Evolutionary conservation across 1,139 yeast genomes (phyloP).

Genomic region (Yamadazyma atlantica): DNA sequence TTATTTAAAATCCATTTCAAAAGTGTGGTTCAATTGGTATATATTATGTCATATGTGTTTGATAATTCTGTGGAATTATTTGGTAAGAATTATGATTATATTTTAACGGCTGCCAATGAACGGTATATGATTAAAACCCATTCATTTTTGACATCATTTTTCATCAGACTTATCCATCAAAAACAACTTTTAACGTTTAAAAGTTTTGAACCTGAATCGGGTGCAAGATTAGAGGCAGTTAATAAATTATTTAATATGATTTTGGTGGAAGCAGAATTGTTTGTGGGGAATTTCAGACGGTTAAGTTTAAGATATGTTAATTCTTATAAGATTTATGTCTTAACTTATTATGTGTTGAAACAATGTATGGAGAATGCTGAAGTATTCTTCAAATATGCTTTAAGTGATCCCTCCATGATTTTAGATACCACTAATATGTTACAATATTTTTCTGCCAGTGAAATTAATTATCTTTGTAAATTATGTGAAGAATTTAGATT

Average conservation of each 20-base stretch:
- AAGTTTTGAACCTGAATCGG: slow-evolving; percentile 20
- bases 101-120: slow-evolving; percentile 41
- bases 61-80: slow-evolving; percentile 46
- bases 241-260: slow-evolving; percentile 37
- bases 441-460: slow-evolving; percentile 38
- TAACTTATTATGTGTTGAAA: slow-evolving; percentile 41
- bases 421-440: slow-evolving; percentile 44
- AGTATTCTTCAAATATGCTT: slow-evolving; percentile 33
- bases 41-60: slow-evolving; percentile 45
- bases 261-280: slow-evolving; percentile 42
- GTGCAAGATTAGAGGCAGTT: slow-evolving; percentile 32
- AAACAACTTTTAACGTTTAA: slow-evolving; percentile 34
- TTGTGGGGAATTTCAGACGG: slow-evolving; percentile 44
- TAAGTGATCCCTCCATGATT: slow-evolving; percentile 28
- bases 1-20: slow-evolving; percentile 44
- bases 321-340: slow-evolving; percentile 43
- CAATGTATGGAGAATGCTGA: slow-evolving; percentile 47
- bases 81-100: slow-evolving; percentile 42
- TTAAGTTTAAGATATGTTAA: slow-evolving; percentile 41
- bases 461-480: slow-evolving; percentile 36
- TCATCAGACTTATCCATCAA: slow-evolving; percentile 42
- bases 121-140: slow-evolving; percentile 46
- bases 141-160: slow-evolving; percentile 40
- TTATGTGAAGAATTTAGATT: slow-evolving; percentile 42
- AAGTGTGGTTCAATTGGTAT: slow-evolving; percentile 45